Percentiles rank a stretch among this genome's conserved stretches.
Conservation (phyloP, 495 filamentous ascomycete genomes). For the Trichoderma virens region DNA sequence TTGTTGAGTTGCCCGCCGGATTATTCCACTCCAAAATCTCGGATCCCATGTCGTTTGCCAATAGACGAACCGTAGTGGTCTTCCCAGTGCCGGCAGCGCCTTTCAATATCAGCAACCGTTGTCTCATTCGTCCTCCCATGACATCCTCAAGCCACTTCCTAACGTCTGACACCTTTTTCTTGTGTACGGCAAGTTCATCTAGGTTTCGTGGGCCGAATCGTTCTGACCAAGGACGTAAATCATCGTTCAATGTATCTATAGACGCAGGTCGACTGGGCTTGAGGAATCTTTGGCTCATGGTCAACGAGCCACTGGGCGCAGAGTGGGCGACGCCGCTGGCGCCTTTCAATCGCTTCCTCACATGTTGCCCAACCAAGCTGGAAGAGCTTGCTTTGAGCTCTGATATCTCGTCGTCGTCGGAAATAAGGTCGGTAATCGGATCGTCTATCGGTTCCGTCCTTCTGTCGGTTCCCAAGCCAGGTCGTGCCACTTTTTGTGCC, state of each 20-base stretch:
- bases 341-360: slow-evolving; percentile 32
- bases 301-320: slow-evolving; percentile 10
- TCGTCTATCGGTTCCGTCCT: slow-evolving; percentile 29
- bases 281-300: slow-evolving; percentile 35
- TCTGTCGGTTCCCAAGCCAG: slow-evolving; percentile 11
- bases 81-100: slow-evolving; percentile 92
- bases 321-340: slow-evolving; percentile 17
- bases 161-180: slow-evolving; percentile 85
- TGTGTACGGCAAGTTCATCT: slow-evolving; percentile 87
- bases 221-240: slow-evolving; percentile 75
- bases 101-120: slow-evolving; percentile 75
- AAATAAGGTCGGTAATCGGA: slow-evolving; percentile 42
- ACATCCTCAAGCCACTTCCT: slow-evolving; percentile 70
- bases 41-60: slow-evolving; percentile 63
- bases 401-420: slow-evolving; percentile 40
- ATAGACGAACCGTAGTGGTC: slow-evolving; percentile 70
- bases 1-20: slow-evolving; percentile 53
- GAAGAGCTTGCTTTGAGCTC: slow-evolving; percentile 29
- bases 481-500: slow-evolving; percentile 31
- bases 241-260: slow-evolving; percentile 22
- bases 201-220: slow-evolving; percentile 63
- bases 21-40: slow-evolving; percentile 88
- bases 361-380: slow-evolving; percentile 38
- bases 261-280: slow-evolving; percentile 17
- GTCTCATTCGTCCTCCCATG: slow-evolving; percentile 51